Conservation (phyloP, 2,329 filamentous ascomycete genomes). For the Alternaria arbusti region DNA sequence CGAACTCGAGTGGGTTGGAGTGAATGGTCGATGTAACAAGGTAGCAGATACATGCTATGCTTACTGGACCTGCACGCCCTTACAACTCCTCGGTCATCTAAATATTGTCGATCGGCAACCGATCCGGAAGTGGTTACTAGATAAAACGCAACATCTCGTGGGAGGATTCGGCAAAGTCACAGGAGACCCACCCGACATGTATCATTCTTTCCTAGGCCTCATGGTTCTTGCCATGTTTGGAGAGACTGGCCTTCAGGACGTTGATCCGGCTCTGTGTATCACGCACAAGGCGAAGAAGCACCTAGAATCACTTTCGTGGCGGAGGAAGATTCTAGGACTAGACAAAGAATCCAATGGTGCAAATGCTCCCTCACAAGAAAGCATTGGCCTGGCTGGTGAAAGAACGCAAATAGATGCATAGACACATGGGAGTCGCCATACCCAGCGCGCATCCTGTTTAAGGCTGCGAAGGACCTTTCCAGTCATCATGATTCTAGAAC, state of each 20-base stretch:
- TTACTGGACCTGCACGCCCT: constrained; percentile 83
- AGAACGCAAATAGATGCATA: constrained; percentile 9
- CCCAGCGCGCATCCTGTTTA: neutral
- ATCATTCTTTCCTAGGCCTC: constrained; percentile 88
- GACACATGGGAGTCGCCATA: neutral
- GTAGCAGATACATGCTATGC: constrained; percentile 93
- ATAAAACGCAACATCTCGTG: constrained; percentile 84
- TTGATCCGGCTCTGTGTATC: constrained; percentile 80
- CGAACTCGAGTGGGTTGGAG: constrained; percentile 69
- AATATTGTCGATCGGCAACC: constrained; percentile 65
- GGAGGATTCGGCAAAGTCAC: constrained; percentile 57
- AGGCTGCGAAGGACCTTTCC: neutral
- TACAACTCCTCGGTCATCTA: constrained; percentile 48
- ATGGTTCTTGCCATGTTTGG: constrained; percentile 77
- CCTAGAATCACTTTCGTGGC: constrained; percentile 47
- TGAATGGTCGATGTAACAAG: constrained; percentile 92
- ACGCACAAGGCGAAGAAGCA: constrained; percentile 61
- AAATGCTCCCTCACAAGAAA: neutral
- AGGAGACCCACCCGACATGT: constrained; percentile 67
- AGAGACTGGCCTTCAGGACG: constrained; percentile 70
- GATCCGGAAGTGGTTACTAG: constrained; percentile 79
- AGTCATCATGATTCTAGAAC: neutral
- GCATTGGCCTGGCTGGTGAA: constrained; percentile 4
- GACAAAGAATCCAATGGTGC: neutral
- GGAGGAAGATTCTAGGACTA: constrained; percentile 31